Conservation (phyloP, 768 basidiomycete species). For the Kwoniella pini region DNA sequence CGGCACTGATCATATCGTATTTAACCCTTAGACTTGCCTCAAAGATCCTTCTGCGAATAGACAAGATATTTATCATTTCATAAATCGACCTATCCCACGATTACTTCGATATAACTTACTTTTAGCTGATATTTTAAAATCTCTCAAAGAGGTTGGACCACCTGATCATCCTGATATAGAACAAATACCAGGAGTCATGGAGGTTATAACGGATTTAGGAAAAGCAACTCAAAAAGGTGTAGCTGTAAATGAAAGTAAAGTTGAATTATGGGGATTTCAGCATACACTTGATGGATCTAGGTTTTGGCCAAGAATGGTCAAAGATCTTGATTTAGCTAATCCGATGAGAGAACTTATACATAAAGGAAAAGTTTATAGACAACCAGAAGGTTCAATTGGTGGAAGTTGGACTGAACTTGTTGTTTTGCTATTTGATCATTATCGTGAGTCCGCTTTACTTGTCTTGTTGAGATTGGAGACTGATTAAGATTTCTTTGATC, state of each 20-base stretch:
- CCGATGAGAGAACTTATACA: constrained; percentile 80
- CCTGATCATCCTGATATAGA: constrained; percentile 74
- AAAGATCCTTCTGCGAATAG: constrained; percentile 76
- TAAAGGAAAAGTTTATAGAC: constrained; percentile 76
- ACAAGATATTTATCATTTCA: constrained; percentile 89
- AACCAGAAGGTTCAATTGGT: constrained; percentile 77
- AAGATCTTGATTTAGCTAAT: constrained; percentile 87
- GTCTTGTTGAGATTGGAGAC: not conserved
- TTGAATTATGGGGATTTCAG: constrained; percentile 72
- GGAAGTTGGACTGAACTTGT: constrained; percentile 82
- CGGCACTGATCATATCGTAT: too few species aligned
- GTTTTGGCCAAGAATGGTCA: constrained; percentile 40
- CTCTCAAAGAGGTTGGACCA: constrained; percentile 60
- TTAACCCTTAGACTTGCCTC: constrained; percentile 57
- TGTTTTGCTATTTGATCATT: constrained; percentile 92
- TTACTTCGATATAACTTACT: constrained; percentile 84
- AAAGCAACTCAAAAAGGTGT: constrained; percentile 88
- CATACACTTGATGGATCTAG: constrained; percentile 45
- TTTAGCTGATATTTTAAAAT: constrained; percentile 74
- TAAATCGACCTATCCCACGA: constrained; percentile 86
- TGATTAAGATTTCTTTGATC: not conserved
- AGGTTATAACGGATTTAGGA: constrained; percentile 79
- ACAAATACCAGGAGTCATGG: constrained; percentile 79
- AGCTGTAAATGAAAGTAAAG: constrained; percentile 78
- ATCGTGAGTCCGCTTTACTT: constrained; percentile 61